phyloP scores from a whole-genome alignment of 2,329 filamentous ascomycete genomes.

The Epichloe sp. region DNA sequence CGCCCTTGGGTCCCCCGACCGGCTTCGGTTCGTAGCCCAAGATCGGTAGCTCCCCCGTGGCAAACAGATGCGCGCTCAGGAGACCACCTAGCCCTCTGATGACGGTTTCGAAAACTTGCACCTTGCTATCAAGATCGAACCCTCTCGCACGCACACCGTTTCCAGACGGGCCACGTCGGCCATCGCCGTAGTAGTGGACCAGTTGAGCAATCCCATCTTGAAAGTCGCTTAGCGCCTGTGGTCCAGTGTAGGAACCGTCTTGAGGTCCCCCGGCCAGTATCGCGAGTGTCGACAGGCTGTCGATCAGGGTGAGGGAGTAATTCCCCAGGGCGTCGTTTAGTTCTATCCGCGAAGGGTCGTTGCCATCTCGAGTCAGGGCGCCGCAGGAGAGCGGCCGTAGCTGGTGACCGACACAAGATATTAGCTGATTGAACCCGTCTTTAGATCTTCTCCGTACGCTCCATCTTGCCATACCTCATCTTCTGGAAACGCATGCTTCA shows the following conservation, averaged over 20 bases:
- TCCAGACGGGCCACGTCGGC: slow-evolving; percentile 52
- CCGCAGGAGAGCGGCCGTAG: slow-evolving; percentile 74
- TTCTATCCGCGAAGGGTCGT: slow-evolving; percentile 68
- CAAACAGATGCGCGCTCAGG: slow-evolving; percentile 86
- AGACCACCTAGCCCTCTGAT: slow-evolving; percentile 86
- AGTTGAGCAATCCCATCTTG: slow-evolving; percentile 66
- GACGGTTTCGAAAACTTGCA: slow-evolving; percentile 96
- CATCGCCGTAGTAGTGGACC: slow-evolving; percentile 78
- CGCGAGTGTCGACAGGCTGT: slow-evolving; percentile 86
- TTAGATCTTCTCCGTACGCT: not conserved
- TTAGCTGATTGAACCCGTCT: slow-evolving; percentile 1
- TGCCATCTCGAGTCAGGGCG: slow-evolving; percentile 70
- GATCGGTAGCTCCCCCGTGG: slow-evolving; percentile 80
- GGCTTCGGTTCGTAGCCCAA: slow-evolving; percentile 52
- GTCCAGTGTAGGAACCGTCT: slow-evolving; percentile 22
- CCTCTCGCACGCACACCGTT: slow-evolving; percentile 61
- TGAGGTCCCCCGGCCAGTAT: slow-evolving; percentile 68
- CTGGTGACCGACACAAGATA: slow-evolving; percentile 23
- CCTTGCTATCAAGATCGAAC: slow-evolving; percentile 94
- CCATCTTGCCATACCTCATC: slow-evolving; percentile 50
- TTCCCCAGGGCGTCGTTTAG: slow-evolving; percentile 94
- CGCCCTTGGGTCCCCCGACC: slow-evolving; percentile 12
- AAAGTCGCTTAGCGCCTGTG: slow-evolving; percentile 53
- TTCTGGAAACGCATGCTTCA: slow-evolving; percentile 85
- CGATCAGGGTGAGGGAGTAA: slow-evolving; percentile 90